Evolutionary conservation across 306 rosid species (phyloP).

Genomic region (Quillaja saponaria): DNA sequence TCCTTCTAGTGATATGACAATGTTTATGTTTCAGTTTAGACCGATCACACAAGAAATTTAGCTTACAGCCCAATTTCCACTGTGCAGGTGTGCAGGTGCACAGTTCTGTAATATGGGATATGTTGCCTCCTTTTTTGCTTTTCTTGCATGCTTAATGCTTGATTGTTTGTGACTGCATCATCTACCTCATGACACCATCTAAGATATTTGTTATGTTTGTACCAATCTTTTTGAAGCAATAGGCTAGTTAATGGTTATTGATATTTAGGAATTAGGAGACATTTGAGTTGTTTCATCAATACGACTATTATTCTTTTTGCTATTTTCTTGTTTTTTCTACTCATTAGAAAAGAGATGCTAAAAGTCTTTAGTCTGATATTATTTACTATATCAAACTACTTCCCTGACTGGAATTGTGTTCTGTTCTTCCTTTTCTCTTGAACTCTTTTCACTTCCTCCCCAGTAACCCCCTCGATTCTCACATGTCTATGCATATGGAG

Average conservation of each 20-base stretch:
- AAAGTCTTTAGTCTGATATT: too few species aligned
- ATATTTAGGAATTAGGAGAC: too few species aligned
- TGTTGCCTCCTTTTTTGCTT: conserved; percentile 30
- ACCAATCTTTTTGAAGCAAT: conserved; percentile 6
- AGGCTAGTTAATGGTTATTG: neutral
- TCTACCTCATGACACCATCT: conserved; percentile 6
- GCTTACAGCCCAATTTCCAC: conserved; percentile 78
- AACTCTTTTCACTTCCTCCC: too few species aligned
- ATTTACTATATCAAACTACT: too few species aligned
- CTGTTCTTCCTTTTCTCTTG: too few species aligned
- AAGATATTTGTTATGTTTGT: neutral
- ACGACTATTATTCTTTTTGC: too few species aligned
- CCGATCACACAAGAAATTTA: conserved; percentile 40
- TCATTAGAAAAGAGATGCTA: neutral
- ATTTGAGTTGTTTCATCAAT: too few species aligned
- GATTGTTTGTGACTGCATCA: conserved; percentile 20
- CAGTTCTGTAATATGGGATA: conserved; percentile 61
- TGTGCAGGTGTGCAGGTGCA: conserved; percentile 97
- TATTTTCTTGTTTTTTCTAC: too few species aligned
- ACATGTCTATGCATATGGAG: too few species aligned
- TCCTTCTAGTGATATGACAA: conserved; percentile 17
- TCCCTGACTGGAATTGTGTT: too few species aligned
- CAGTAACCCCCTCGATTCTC: too few species aligned
- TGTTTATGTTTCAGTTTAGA: conserved; percentile 26
- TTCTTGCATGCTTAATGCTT: conserved; percentile 20